Percentiles rank a stretch among this genome's conserved stretches.
phyloP scores from a whole-genome alignment of 371 early-diverging fungal species.

The Mucor velutinosus region DNA sequence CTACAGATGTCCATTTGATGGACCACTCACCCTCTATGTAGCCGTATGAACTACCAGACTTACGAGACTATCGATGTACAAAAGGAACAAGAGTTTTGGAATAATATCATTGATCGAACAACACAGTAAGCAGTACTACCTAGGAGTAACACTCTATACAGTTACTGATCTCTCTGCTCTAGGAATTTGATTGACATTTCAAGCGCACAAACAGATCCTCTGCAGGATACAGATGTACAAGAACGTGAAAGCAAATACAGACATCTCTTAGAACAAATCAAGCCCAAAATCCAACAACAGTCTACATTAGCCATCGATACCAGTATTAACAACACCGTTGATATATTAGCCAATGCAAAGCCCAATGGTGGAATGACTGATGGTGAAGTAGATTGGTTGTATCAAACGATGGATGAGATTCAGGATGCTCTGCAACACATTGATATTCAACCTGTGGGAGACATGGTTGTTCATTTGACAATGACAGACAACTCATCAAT shows the following conservation, averaged over 20 bases:
- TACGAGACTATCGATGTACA: conserved; percentile 44
- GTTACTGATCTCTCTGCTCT: not conserved
- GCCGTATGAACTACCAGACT: conserved; percentile 35
- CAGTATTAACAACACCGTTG: conserved; percentile 16
- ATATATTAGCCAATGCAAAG: conserved; percentile 17
- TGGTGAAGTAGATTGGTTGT: conserved; percentile 36
- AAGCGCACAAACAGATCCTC: conserved; percentile 41
- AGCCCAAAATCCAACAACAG: conserved; percentile 25
- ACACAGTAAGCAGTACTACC: conserved; percentile 36
- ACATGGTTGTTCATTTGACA: conserved; percentile 54
- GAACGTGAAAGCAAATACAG: conserved; percentile 50
- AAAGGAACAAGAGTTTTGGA: conserved; percentile 53
- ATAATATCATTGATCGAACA: conserved; percentile 46
- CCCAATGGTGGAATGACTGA: conserved; percentile 35
- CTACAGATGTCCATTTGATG: not conserved
- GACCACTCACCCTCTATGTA: not conserved
- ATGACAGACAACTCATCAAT: conserved; percentile 29
- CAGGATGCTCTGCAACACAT: conserved; percentile 46
- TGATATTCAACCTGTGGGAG: conserved; percentile 46
- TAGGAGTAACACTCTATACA: not conserved
- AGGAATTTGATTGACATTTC: conserved; percentile 58
- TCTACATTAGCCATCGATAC: not conserved
- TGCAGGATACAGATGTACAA: conserved; percentile 49
- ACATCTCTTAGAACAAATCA: conserved; percentile 69
- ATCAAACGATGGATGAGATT: conserved; percentile 48